These are phyloP conservation scores for Dendryphion nanum DNA, from an alignment of 2,329 filamentous ascomycete genomes.

Conservation along the genomic window DNA sequence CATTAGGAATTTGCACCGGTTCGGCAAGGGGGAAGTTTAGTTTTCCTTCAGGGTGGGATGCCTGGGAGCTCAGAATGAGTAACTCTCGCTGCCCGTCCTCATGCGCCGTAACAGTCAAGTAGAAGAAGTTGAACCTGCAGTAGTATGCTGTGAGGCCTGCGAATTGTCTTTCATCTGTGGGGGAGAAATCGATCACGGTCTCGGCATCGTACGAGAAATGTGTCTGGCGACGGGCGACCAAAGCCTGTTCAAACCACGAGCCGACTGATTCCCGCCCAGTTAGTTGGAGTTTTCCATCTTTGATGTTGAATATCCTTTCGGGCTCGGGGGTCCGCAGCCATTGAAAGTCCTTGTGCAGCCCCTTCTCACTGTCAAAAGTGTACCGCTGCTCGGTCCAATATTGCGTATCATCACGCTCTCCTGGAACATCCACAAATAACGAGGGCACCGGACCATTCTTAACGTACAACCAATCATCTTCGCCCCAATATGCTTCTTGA, in stretches of 20 bases:
- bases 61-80: slow-evolving; percentile 57
- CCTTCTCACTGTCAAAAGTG: slow-evolving; percentile 46
- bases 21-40: slow-evolving; percentile 45
- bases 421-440: slow-evolving; percentile 38
- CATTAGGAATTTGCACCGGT: slow-evolving; percentile 52
- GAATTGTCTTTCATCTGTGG: slow-evolving; percentile 59
- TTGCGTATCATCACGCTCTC: slow-evolving; percentile 22
- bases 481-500: slow-evolving; percentile 59
- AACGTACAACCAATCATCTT: slow-evolving; percentile 63
- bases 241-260: slow-evolving; percentile 50
- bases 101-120: slow-evolving; percentile 58
- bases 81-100: slow-evolving; percentile 58
- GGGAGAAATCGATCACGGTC: slow-evolving; percentile 54
- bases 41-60: slow-evolving; percentile 54
- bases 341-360: slow-evolving; percentile 55
- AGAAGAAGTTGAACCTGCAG: slow-evolving; percentile 65
- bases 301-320: slow-evolving; percentile 49
- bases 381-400: slow-evolving; percentile 46
- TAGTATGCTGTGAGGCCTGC: slow-evolving; percentile 63
- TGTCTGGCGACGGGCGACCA: slow-evolving; percentile 56
- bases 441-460: slow-evolving; percentile 53
- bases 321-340: slow-evolving; percentile 55
- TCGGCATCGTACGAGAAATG: slow-evolving; percentile 63
- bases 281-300: slow-evolving; percentile 48
- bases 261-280: slow-evolving; percentile 54